Evolutionary conservation across 495 filamentous ascomycete genomes (phyloP).

Genomic region (Trichoderma reesei): DNA sequence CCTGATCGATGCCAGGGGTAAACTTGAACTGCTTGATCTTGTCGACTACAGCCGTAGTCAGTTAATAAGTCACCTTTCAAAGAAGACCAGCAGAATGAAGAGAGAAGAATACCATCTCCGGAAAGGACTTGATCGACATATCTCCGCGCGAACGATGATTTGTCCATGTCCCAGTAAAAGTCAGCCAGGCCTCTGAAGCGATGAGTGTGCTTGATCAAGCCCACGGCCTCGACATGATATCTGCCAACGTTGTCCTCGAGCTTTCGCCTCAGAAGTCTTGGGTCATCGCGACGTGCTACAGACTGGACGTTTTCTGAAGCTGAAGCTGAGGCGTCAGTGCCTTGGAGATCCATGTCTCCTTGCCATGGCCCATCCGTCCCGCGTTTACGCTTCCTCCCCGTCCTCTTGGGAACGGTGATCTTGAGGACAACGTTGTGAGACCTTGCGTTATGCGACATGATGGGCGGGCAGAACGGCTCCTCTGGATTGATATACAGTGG

Average conservation of each 20-base stretch:
- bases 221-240: slow-evolving; percentile 63
- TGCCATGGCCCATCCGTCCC: slow-evolving; percentile 59
- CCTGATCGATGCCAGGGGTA: slow-evolving; percentile 49
- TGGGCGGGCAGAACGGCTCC: slow-evolving; percentile 64
- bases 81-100: neutral
- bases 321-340: slow-evolving; percentile 14
- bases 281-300: slow-evolving; percentile 30
- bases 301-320: slow-evolving; percentile 24
- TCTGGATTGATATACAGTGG: slow-evolving; percentile 64
- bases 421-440: slow-evolving; percentile 80
- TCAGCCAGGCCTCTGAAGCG: slow-evolving; percentile 68
- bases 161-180: slow-evolving; percentile 60
- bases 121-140: slow-evolving; percentile 55
- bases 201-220: slow-evolving; percentile 68
- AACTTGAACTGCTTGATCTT: slow-evolving; percentile 69
- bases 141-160: slow-evolving; percentile 52
- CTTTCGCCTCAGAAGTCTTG: slow-evolving; percentile 47
- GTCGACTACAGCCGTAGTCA: slow-evolving; percentile 34
- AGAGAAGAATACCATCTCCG: slow-evolving; percentile 46
- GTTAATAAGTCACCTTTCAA: neutral
- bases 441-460: slow-evolving; percentile 57
- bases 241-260: slow-evolving; percentile 60
- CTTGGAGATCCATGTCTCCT: slow-evolving; percentile 16
- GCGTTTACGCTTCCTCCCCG: slow-evolving; percentile 72
- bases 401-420: slow-evolving; percentile 76